Conservation (phyloP, 441 rosid species). For the Breynia disticha region DNA sequence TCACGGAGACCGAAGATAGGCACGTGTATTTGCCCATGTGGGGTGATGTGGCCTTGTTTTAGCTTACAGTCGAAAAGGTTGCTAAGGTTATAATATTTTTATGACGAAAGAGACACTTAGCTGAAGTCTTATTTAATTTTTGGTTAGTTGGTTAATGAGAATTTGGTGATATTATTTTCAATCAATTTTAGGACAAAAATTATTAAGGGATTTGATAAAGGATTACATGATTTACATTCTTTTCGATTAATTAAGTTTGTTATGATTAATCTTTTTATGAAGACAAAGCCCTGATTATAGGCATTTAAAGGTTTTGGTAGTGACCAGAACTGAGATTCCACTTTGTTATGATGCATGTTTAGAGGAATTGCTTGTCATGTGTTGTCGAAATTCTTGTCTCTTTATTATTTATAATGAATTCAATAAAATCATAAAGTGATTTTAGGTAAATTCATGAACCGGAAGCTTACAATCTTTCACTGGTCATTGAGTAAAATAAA, state of each 20-base stretch:
- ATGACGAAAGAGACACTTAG: too few species aligned
- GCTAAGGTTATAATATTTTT: too few species aligned
- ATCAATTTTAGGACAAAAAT: conserved; percentile 2
- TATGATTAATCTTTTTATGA: too few species aligned
- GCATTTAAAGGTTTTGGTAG: neutral
- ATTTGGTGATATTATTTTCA: neutral
- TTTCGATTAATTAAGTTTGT: neutral
- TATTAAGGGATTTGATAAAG: conserved; percentile 17
- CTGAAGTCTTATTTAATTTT: too few species aligned
- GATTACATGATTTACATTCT: conserved; percentile 7
- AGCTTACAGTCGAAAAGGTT: neutral
- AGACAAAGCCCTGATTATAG: conserved; percentile 7
- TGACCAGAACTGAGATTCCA: neutral
- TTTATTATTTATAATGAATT: too few species aligned
- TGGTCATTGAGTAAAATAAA: too few species aligned
- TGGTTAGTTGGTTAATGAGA: neutral
- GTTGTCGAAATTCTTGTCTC: neutral
- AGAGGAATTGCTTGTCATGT: neutral
- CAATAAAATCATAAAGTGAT: too few species aligned
- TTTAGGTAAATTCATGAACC: too few species aligned
- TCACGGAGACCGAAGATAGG: conserved; percentile 13
- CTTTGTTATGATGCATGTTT: neutral
- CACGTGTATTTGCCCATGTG: conserved; percentile 29
- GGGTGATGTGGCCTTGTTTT: conserved; percentile 22
- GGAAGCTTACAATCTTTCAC: too few species aligned